A percentile compares a stretch with the other conserved stretches of the same genome.
phyloP scores from a whole-genome alignment of 768 basidiomycete genomes.

The Lentinula detonsa region DNA sequence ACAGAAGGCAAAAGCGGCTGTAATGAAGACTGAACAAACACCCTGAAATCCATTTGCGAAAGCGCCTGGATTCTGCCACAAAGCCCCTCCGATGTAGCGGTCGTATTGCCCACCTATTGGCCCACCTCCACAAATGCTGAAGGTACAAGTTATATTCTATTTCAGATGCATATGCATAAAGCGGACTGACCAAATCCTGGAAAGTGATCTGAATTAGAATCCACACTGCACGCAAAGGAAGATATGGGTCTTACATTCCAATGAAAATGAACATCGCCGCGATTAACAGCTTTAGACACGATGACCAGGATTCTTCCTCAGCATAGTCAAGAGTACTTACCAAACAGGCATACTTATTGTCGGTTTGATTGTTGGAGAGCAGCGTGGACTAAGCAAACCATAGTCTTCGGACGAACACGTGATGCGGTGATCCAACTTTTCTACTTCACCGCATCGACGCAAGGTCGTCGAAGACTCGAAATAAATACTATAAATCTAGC shows the following conservation, averaged over 20 bases:
- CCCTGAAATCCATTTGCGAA: slow-evolving; percentile 37
- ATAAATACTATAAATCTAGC: no score
- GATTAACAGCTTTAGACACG: slow-evolving; percentile 39
- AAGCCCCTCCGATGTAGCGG: slow-evolving; percentile 32
- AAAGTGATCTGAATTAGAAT: not conserved
- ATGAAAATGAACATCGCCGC: slow-evolving; percentile 42
- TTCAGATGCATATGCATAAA: not conserved
- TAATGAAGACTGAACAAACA: slow-evolving; percentile 17
- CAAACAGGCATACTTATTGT: slow-evolving; percentile 25
- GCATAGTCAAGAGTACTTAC: slow-evolving; percentile 36
- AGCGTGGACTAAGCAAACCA: no score
- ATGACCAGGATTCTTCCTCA: slow-evolving; percentile 47
- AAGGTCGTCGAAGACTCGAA: no score
- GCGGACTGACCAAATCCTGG: slow-evolving; percentile 23
- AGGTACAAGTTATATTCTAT: not conserved
- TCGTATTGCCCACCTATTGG: slow-evolving; percentile 27
- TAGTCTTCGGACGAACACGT: no score
- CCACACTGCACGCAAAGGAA: not conserved
- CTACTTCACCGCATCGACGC: no score
- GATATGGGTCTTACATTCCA: slow-evolving; percentile 26
- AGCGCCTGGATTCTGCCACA: slow-evolving; percentile 32
- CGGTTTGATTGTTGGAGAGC: no score
- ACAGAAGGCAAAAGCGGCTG: slow-evolving; percentile 18
- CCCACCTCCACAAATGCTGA: slow-evolving; percentile 31
- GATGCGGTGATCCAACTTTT: no score